Evolutionary conservation across 768 basidiomycete species (phyloP).

Genomic region (Phanerochaete carnosa): DNA sequence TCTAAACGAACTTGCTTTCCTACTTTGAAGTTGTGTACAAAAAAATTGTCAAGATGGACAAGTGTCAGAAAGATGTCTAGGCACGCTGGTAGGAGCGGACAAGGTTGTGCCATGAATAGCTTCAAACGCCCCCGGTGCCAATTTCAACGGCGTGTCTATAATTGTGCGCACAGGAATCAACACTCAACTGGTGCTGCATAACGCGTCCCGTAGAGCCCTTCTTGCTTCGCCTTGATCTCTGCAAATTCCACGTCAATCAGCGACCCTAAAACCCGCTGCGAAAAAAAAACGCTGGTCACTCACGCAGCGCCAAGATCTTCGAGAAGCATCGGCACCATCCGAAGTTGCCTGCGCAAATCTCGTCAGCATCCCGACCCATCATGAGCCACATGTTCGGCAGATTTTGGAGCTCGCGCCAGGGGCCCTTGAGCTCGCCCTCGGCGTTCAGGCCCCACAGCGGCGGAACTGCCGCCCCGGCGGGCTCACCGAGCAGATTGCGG

Average conservation of each 20-base stretch:
- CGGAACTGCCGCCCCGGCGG: constrained; percentile 41
- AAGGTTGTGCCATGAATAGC: too few relatives aligned
- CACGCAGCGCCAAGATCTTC: constrained; percentile 62
- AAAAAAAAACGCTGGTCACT: constrained; percentile 26
- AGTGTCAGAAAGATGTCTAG: too few relatives aligned
- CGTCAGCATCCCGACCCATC: constrained; percentile 38
- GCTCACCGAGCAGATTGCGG: constrained; percentile 39
- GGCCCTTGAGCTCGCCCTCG: constrained; percentile 58
- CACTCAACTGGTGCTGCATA: constrained; percentile 13
- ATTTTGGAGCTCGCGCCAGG: constrained; percentile 50
- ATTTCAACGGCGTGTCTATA: too few relatives aligned
- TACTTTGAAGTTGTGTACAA: too few relatives aligned
- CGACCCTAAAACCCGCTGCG: too few relatives aligned
- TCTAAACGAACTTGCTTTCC: too few relatives aligned
- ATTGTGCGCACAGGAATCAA: too few relatives aligned
- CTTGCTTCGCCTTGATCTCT: constrained; percentile 71
- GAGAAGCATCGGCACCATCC: constrained; percentile 64
- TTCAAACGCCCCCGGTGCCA: too few relatives aligned
- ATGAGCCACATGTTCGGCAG: constrained; percentile 55
- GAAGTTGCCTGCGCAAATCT: constrained; percentile 37
- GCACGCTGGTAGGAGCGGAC: too few relatives aligned
- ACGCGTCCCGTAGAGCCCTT: constrained; percentile 35
- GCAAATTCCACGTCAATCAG: background rate
- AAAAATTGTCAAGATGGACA: too few relatives aligned
- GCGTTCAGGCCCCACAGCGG: constrained; percentile 61